Evolutionary conservation across 2,329 filamentous ascomycete genomes (phyloP).

Genomic region (Fusarium torulosum): DNA sequence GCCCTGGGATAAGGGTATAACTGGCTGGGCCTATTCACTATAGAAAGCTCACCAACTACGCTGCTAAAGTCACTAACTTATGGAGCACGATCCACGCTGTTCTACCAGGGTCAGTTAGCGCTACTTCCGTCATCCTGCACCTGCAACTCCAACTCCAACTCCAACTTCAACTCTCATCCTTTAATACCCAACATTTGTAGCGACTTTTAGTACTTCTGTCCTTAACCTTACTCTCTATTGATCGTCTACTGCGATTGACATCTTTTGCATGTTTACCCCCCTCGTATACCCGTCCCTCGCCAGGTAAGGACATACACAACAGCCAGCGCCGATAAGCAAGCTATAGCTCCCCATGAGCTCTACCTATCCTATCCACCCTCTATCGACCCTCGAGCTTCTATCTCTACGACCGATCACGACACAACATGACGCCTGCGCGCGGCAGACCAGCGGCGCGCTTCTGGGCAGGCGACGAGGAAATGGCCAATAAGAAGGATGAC

Average conservation of each 20-base stretch:
- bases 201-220: slow-evolving; percentile 1
- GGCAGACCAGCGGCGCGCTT: slow-evolving; percentile 53
- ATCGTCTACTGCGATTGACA: slow-evolving; percentile 13
- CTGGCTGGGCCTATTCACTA: not conserved
- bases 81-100: slow-evolving; percentile 41
- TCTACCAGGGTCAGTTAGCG: slow-evolving; percentile 24
- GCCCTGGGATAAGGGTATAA: too few species aligned
- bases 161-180: too few species aligned
- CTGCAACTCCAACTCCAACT: too few species aligned
- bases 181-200: not conserved
- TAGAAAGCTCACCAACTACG: slow-evolving; percentile 17
- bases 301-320: slow-evolving; percentile 2
- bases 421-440: slow-evolving; percentile 56
- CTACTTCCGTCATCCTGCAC: slow-evolving; percentile 20
- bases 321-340: slow-evolving; percentile 12
- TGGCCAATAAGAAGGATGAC: slow-evolving; percentile 70
- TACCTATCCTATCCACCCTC: slow-evolving; percentile 10
- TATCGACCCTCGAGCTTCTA: slow-evolving; percentile 11
- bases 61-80: slow-evolving; percentile 20
- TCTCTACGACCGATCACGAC: slow-evolving; percentile 6
- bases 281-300: slow-evolving; percentile 16
- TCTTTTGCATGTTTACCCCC: slow-evolving; percentile 8
- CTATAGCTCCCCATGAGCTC: slow-evolving; percentile 33
- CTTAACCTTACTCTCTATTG: not conserved
- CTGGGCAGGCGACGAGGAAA: slow-evolving; percentile 66